Percentiles rank a stretch among this genome's conserved stretches.
Evolutionary conservation across 768 basidiomycete species (phyloP).

Genomic region (Kwoniella europaea): DNA sequence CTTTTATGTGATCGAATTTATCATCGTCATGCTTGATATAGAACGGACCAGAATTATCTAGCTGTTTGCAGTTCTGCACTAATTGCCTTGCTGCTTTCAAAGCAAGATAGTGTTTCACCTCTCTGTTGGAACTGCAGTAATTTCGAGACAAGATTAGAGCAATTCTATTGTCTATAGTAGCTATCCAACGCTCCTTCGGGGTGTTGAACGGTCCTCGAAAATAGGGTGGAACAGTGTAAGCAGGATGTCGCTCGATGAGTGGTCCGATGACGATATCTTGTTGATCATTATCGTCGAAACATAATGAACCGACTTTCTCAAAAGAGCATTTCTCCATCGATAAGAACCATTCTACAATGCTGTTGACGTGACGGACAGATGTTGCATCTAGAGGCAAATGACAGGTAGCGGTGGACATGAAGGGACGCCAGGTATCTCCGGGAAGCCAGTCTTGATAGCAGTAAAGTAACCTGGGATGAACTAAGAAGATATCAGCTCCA

Average conservation of each 20-base stretch:
- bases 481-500: background rate
- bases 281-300: too few relatives aligned
- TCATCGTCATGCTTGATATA: slow-evolving; percentile 41
- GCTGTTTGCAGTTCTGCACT: background rate
- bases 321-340: background rate
- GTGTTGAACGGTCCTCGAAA: slow-evolving; percentile 23
- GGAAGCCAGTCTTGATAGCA: slow-evolving; percentile 9
- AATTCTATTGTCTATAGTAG: slow-evolving; percentile 4
- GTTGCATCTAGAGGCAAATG: background rate
- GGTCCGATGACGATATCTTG: slow-evolving; percentile 9
- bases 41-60: slow-evolving; percentile 17
- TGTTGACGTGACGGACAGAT: background rate
- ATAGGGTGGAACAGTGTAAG: background rate
- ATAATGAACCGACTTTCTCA: slow-evolving; percentile 2
- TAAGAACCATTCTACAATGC: background rate
- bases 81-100: background rate
- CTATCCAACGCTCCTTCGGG: slow-evolving; percentile 3
- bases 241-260: background rate
- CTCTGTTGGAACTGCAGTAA: background rate
- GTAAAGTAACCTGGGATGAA: slow-evolving; percentile 1
- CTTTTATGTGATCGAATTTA: slow-evolving; percentile 45
- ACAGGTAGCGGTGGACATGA: background rate
- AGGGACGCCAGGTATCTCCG: background rate
- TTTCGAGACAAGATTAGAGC: background rate
- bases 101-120: background rate